Evolutionary conservation across 2,329 filamentous ascomycete genomes (phyloP).

Genomic region (Alternaria sp.): DNA sequence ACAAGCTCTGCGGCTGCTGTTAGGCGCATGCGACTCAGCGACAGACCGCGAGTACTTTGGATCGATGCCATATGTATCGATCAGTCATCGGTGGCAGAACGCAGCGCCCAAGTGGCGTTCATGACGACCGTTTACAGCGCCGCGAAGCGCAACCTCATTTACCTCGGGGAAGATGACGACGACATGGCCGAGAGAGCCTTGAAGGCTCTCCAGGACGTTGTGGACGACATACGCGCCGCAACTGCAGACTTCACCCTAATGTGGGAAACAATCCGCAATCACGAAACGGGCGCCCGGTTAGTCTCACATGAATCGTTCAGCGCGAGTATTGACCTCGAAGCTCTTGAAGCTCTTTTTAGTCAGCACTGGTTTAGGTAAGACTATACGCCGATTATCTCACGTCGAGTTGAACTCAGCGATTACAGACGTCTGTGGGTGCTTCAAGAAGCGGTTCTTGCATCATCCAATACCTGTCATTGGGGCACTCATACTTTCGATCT

Average conservation of each 20-base stretch:
- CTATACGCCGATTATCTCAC: fast-evolving
- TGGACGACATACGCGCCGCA: fast-evolving
- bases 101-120: neutral
- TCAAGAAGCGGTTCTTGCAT: neutral
- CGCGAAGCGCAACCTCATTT: neutral
- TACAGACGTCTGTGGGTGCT: neutral
- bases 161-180: neutral
- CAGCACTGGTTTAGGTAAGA: neutral
- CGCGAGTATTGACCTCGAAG: fast-evolving
- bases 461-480: neutral
- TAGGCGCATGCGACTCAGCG: neutral
- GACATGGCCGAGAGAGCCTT: neutral
- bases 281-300: fast-evolving
- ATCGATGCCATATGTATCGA: neutral
- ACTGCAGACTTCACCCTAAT: neutral
- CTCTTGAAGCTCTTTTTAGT: neutral
- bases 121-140: fast-evolving
- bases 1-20: neutral
- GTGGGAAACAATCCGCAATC: fast-evolving
- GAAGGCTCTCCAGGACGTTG: neutral
- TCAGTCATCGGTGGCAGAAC: neutral
- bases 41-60: neutral
- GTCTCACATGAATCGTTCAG: fast-evolving
- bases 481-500: fast-evolving
- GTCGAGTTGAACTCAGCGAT: fast-evolving